Base-by-base conservation (phyloP, 73 alveolate genomes). In the Loxodes magnus region DNA sequence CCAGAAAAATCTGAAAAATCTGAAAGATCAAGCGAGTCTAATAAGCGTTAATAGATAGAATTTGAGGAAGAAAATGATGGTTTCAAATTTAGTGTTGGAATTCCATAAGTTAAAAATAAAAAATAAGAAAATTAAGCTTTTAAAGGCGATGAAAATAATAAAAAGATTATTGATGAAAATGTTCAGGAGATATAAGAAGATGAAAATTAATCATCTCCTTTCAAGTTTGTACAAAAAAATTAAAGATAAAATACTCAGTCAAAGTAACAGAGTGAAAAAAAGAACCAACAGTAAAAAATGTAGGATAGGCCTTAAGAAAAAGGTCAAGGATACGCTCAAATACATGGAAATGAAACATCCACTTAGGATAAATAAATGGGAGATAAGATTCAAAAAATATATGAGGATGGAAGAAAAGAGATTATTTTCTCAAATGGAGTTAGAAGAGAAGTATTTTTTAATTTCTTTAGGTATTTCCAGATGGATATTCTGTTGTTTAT, bases 381-480 rank as follows among this genome's bases (percentile, higher is more conserved):
- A 38, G 19, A 38, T 12, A 38, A 88, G 76, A 51, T 69, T 27
- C 67, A 77, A 31, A 84, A 89, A 38, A 26, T 74, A 51, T 89
- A 69, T 63, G 77, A 83, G 6, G 76, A 82, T 43, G 96, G 94
- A 10, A 93, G 73, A 77, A 51, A 77, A 31, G 96, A 86, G 50
- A 86, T 93, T 7, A 61, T 86, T 31, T 93, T 93, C 59, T 64
- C 87, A 43, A 93, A 93, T 75, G 99, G 99, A 4, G 98, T 84
- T 2, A 71, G 79, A 38, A 78, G 87, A 56, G 95, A 87, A 77
- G n/a, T n/a, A n/a, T n/a, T n/a, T n/a, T n/a, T n/a, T n/a, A n/a
- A n/a, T n/a, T n/a, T n/a, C n/a, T n/a, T n/a, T n/a, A n/a, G n/a
- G 84, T 79, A 7, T 90, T 81, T 57, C 90, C 96, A 23, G 96